Base-by-base conservation (phyloP, 768 basidiomycete genomes). In the Hygrocybe coccinea region DNA sequence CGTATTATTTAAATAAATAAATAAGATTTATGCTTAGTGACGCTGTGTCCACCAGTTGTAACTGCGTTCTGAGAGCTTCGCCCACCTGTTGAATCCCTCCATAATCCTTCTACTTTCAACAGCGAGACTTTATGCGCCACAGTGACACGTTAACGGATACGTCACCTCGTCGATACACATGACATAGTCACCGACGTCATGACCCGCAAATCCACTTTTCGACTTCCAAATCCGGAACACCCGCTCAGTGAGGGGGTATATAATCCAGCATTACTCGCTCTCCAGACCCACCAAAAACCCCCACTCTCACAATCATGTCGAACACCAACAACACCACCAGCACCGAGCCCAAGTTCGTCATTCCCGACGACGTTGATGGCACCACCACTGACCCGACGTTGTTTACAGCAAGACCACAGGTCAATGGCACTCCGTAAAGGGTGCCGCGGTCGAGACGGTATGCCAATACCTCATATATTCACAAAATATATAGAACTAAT, bases 391-490 rank as follows among this genome's bases (percentile, higher is more conserved):
- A 35, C 25, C 22, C 9, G 11, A 41, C 29, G 22, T 35, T 43
- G 35, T 36, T n/a, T 38, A 17, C 60, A 74, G 71, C 61, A 72
- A 76, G 63, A 68, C 70, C 60, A 62, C 64, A 21, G 74, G 74
- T 52, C 72, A 74, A 62, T 66, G 61, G 58, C 73, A 76, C 60
- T 74, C 73, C 3, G 56, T 62, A 17, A 76, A 76, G 62, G 74
- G 74, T 4, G 64, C 59, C 21, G 60, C 63, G 47, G 66, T 69
- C 33, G 71, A 73, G 59, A 48, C 66, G n/a, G 56, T 60, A 45
- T 17, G 54, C 35, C 7, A 15, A 14, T 24, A 19, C 22, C 9
- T 12, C 17, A 4, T 34, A 7, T 22, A 21, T 24, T 14, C 11
- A 12, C 8, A 10, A 2, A 9, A 2, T 10, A 11, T 34, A 29